Evolutionary conservation across 768 basidiomycete genomes (phyloP), one percentile per base, ranked within the genome.

Genomic region (Xerocomellus amylosporus): DNA sequence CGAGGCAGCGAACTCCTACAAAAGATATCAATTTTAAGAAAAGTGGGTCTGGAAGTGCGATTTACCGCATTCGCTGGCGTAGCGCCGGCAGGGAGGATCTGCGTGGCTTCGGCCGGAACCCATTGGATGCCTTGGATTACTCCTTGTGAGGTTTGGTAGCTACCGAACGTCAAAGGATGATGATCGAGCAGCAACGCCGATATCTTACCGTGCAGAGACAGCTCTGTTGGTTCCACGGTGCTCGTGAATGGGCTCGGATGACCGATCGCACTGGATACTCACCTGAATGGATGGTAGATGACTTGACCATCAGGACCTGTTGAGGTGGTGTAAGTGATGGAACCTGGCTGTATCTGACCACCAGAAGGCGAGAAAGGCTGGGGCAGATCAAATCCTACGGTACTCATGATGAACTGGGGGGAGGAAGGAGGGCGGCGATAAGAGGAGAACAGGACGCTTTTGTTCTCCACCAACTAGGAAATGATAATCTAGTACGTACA

Each of bases 251-350:
- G 41, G 39, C 41, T 51, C 50, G 49, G 51, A 46, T 31, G 37
- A 45, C 15, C 52, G 13, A 45, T 22, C 49, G 36, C 9, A 22
- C 13, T 44, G 49, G 44, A 43, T 33, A 72, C 83, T 58, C 63
- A 87, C 88, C 75, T 90, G 81, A 89, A 91, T 13, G 83, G 79
- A 63, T 90, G 85, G 66, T 91, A 91, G 50, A 78, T 65, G 30
- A 81, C 51, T 57, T 77, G 75, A 17, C 89, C 89, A 73, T 90
- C 84, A 36, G 80, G 73, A 3, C 77, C 77, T 1, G 74, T 78
- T 2, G 83, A 77, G 12, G 87, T 88, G 1, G 87, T 87, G 58
- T 88, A 90, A 20, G 86, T 88, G 62, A 86, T 76, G 36, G 86
- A 72, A n/a, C 87, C 88, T 33, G 87, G 79, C 34, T 76, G 73